Evolutionary conservation across 2,329 filamentous ascomycete genomes (phyloP).

Genomic region (Talaromyces sp.): DNA sequence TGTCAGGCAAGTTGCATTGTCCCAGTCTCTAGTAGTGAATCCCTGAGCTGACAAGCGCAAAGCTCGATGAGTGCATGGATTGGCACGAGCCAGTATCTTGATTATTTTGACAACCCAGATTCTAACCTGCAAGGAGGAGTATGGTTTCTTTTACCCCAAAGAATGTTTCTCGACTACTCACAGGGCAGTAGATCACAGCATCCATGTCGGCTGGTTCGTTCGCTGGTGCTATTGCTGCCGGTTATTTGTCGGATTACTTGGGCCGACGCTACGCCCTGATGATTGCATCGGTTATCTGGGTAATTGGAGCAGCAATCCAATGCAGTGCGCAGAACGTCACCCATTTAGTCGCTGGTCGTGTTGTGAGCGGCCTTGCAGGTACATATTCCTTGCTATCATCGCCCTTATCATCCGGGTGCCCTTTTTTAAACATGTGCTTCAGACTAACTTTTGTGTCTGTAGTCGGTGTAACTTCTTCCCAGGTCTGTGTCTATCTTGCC

Average conservation of each 20-base stretch:
- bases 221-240: conserved; percentile 50
- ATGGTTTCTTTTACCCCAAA: conserved; percentile 2
- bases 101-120: conserved; percentile 49
- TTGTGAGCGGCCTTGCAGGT: conserved; percentile 36
- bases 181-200: conserved; percentile 55
- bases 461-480: conserved; percentile 40
- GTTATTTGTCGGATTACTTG: conserved; percentile 28
- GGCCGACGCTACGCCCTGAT: conserved; percentile 40
- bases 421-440: neutral
- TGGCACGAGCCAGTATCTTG: conserved; percentile 46
- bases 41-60: neutral
- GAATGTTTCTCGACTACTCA: neutral
- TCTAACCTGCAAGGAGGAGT: conserved; percentile 33
- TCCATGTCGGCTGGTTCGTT: conserved; percentile 68
- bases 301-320: conserved; percentile 29
- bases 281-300: conserved; percentile 27
- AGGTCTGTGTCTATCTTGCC: conserved; percentile 40
- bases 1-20: conserved; percentile 46
- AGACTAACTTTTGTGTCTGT: conserved; percentile 16
- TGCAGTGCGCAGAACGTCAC: conserved; percentile 26
- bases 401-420: neutral
- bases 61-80: conserved; percentile 42
- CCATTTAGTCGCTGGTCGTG: conserved; percentile 44
- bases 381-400: neutral
- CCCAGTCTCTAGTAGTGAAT: conserved; percentile 13